Evolutionary conservation across 2,329 filamentous ascomycete species (phyloP), one percentile per base, ranked within the genome.

Genomic region (Ramularia collo-cygni): DNA sequence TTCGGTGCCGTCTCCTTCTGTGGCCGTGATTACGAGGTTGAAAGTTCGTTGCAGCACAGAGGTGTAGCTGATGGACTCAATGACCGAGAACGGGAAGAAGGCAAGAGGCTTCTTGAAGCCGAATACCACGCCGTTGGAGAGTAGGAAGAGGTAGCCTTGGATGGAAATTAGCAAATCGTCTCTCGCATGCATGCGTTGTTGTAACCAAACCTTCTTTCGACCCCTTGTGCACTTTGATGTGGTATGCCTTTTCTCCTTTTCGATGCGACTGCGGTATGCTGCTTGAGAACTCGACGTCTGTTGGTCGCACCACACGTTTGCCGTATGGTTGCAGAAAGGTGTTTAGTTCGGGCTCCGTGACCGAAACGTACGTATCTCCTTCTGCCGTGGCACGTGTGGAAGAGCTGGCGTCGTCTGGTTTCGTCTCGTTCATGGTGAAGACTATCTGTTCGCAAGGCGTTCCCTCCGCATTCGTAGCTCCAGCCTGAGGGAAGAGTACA

Each of bases 81-180:
- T 69, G 26, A 67, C 64, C 34, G 72, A 69, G 44, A 81, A 79
- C 7, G 76, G 69, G 54, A 81, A 79, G 62, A 76, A 81, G 7
- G 73, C 58, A 16, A 82, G 64, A 0, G 78, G 78, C 53, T 81
- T 82, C 54, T 80, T 81, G 67, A 79, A 81, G 28, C 74, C 77
- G 54, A 75, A 81, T 28, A 81, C 59, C 34, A 82, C 75, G 21
- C 78, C 78, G 7, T 68, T 71, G 14, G 72, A 67, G 8, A 80
- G 69, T 57, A 81, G 73, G 64, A 78, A 81, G 10, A 82, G 67
- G 53, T 76, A 81, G 28, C 77, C 76, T 78, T 24, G 21, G 43
- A 8, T 1, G 7, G 4, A 10, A 27, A 35, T 40, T n/a, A 9
- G 9, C 18, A 38, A 13, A 28, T 28, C 15, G 26, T 46, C 26